Percentiles rank a stretch among this genome's conserved stretches.
These are phyloP conservation scores for Metschnikowia hibisci DNA, from an alignment of 805 yeast species.

Conservation along the genomic window DNA sequence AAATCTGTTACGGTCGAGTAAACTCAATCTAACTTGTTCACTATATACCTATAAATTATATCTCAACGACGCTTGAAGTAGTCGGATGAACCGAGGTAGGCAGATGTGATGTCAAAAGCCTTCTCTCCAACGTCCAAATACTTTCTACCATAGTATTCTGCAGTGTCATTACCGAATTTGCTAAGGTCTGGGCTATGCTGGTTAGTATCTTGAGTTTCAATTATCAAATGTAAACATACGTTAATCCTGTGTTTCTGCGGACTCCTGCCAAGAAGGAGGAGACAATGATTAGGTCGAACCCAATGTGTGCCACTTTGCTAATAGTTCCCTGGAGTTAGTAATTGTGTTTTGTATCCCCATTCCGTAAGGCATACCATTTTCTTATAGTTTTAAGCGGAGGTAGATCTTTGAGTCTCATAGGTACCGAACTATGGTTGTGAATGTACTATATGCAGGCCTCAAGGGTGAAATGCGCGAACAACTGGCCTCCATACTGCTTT, in stretches of 20 bases:
- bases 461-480: too few species aligned
- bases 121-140: conserved; percentile 87
- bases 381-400: not conserved
- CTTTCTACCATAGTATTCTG: conserved; percentile 51
- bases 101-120: conserved; percentile 67
- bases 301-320: conserved; percentile 49
- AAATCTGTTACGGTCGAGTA: conserved; percentile 97
- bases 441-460: too few species aligned
- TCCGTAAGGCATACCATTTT: not conserved
- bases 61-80: conserved; percentile 61
- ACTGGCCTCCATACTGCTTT: too few species aligned
- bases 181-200: conserved; percentile 44
- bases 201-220: not conserved
- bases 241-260: conserved; percentile 66
- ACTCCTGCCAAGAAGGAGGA: conserved; percentile 52
- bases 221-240: conserved; percentile 17
- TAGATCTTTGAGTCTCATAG: too few species aligned
- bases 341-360: not conserved
- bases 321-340: conserved; percentile 18
- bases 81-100: conserved; percentile 64
- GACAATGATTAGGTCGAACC: conserved; percentile 56
- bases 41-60: conserved; percentile 1
- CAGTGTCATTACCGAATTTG: conserved; percentile 38
- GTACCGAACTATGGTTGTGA: too few species aligned
- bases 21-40: not conserved